Conservation (phyloP, 352 stramenopile genomes). For the Phytophthora idaei region DNA sequence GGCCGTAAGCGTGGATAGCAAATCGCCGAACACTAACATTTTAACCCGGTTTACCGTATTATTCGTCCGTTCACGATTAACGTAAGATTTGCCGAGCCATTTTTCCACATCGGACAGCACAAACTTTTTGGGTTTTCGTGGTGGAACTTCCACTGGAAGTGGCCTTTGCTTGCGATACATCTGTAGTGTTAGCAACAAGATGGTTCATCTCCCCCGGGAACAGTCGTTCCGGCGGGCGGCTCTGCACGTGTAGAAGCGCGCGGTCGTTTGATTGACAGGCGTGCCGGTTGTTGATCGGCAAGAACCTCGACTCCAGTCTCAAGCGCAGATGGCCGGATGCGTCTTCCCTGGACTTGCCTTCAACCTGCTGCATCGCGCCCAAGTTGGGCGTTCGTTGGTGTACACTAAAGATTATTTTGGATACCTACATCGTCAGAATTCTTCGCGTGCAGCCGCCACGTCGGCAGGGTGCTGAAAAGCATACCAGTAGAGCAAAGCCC, state of each 20-base stretch:
- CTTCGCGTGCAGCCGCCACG: no score
- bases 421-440: no score
- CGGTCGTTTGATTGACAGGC: conserved; percentile 15
- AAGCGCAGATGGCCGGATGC: conserved; percentile 4
- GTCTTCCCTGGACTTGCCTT: neutral
- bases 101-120: conserved; percentile 7
- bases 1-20: conserved; percentile 2
- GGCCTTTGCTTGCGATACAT: conserved; percentile 8
- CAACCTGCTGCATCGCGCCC: neutral
- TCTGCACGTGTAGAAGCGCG: conserved; percentile 28
- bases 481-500: no score
- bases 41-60: conserved; percentile 1
- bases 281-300: conserved; percentile 14
- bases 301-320: neutral
- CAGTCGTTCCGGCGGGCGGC: conserved; percentile 10
- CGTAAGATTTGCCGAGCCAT: conserved; percentile 4
- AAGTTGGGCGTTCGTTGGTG: no score
- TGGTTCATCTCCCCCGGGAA: neutral
- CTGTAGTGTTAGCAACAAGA: conserved; percentile 2
- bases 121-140: conserved; percentile 3
- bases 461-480: no score
- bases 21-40: conserved; percentile 20
- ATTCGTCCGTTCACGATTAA: conserved; percentile 2
- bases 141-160: neutral
- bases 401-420: no score